phyloP scores from a whole-genome alignment of 495 filamentous ascomycete species.

The Aspergillus haitiensis region DNA sequence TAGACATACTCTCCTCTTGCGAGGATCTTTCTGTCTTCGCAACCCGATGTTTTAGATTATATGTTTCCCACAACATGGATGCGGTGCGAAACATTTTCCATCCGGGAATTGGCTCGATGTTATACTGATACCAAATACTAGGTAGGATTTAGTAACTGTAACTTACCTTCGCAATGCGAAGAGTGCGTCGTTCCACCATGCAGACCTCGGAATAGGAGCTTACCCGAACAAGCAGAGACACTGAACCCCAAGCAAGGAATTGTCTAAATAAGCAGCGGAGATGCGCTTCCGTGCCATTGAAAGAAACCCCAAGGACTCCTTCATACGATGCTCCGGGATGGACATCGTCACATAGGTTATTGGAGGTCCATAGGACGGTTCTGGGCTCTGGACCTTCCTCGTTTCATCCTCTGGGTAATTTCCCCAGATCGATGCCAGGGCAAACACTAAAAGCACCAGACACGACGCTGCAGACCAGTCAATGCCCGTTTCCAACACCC shows the following conservation, averaged over 20 bases:
- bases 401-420: slow-evolving; percentile 36
- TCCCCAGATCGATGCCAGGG: slow-evolving; percentile 39
- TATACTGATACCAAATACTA: slow-evolving; percentile 46
- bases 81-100: slow-evolving; percentile 44
- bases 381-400: slow-evolving; percentile 23
- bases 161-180: no score
- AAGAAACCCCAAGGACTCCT: slow-evolving; percentile 31
- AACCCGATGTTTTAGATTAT: slow-evolving; percentile 31
- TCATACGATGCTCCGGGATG: slow-evolving; percentile 29
- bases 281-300: slow-evolving; percentile 39
- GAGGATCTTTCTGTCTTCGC: slow-evolving; percentile 32
- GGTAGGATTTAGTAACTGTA: no score
- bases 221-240: slow-evolving; percentile 43
- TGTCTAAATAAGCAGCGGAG: slow-evolving; percentile 35
- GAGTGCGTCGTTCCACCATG: not conserved
- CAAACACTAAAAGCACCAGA: slow-evolving; percentile 37
- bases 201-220: not conserved
- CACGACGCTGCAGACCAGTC: slow-evolving; percentile 38
- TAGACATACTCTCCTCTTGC: slow-evolving; percentile 34
- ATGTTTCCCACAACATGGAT: slow-evolving; percentile 42
- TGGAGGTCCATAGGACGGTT: slow-evolving; percentile 21
- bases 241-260: slow-evolving; percentile 36
- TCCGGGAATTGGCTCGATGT: slow-evolving; percentile 38
- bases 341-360: slow-evolving; percentile 27
- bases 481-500: slow-evolving; percentile 32